Conservation (phyloP, 805 yeast species). For the Cyberlindnera veronae region DNA sequence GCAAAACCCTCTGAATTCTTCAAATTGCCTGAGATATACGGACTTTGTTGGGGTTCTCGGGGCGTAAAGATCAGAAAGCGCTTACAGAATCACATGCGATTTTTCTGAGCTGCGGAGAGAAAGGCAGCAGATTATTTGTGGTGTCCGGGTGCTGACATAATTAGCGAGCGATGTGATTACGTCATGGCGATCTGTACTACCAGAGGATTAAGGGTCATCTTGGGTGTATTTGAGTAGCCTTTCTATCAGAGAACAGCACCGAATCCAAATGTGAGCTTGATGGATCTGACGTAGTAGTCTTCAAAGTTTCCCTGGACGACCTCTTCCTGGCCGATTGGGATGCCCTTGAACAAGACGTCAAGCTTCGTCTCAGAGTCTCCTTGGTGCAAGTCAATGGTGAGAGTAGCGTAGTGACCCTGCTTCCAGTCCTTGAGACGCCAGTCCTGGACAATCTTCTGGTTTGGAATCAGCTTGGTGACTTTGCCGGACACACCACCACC, state of each 20-base stretch:
- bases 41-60: too few relatives aligned
- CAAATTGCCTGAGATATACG: background rate
- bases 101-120: background rate
- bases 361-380: slow-evolving; percentile 83
- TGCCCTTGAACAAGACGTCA: slow-evolving; percentile 76
- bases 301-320: slow-evolving; percentile 80
- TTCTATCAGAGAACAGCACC: slow-evolving; percentile 74
- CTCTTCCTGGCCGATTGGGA: slow-evolving; percentile 95
- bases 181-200: slow-evolving; percentile 1
- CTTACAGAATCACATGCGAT: slow-evolving; percentile 2
- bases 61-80: background rate
- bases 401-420: slow-evolving; percentile 69
- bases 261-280: slow-evolving; percentile 89
- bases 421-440: slow-evolving; percentile 95
- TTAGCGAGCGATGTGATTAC: background rate
- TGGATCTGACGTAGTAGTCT: slow-evolving; percentile 83
- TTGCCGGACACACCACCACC: slow-evolving; percentile 85
- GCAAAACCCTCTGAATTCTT: background rate
- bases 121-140: too few relatives aligned
- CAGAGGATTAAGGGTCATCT: too few relatives aligned
- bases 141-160: too few relatives aligned
- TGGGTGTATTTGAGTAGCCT: too few relatives aligned
- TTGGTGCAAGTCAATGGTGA: slow-evolving; percentile 65
- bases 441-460: slow-evolving; percentile 58
- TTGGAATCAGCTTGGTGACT: slow-evolving; percentile 54